Evolutionary conservation across 1,284 basidiomycete species (phyloP), one percentile per base, ranked within the genome.

Genomic region (Amylostereum chailletii): DNA sequence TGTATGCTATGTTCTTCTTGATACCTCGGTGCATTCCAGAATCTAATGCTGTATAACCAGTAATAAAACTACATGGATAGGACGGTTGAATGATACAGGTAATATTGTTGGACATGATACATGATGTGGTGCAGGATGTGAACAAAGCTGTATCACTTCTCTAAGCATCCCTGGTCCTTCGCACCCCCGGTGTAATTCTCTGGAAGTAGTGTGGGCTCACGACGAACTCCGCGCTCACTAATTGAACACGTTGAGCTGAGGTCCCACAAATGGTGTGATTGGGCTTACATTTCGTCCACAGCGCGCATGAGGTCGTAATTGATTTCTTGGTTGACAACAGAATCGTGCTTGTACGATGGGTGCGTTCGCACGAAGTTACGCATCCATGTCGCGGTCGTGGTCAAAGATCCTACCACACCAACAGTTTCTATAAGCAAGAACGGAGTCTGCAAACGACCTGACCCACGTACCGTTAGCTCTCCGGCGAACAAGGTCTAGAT

Each of bases 221-320:
- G 67, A 54, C 83, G 69, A 8, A 80, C 71, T 11, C 87, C 88
- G 37, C 84, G 73, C 62, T 90, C 87, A 54, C 87, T 90, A 53
- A 3, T 8, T 8, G 7, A 37, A 7, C 8, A 37, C 36, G 36
- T 8, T 37, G 7, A 37, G 36, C 36, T 37, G 7, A 37, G 7
- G 8, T 37, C n/a, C 7, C 36, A 37, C 36, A 37, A n/a, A n/a
- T 37, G 36, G n/a, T 37, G n/a, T 8, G n/a, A 37, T 37, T n/a
- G 36, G 6, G 69, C 90, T 65, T 62, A 93, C 89, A 99, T 89
- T 62, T 90, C 83, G 64, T 99, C 94, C n/a, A 97, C 71, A 5
- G 90, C 88, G 46, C 84, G 76, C 64, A 97, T 77, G 39, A 99
- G 76, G 67, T 99, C 96, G 64, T 94, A 96, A 62, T 95, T 97